phyloP scores from a whole-genome alignment of 495 filamentous ascomycete species.

The Rusavskia elegans region DNA sequence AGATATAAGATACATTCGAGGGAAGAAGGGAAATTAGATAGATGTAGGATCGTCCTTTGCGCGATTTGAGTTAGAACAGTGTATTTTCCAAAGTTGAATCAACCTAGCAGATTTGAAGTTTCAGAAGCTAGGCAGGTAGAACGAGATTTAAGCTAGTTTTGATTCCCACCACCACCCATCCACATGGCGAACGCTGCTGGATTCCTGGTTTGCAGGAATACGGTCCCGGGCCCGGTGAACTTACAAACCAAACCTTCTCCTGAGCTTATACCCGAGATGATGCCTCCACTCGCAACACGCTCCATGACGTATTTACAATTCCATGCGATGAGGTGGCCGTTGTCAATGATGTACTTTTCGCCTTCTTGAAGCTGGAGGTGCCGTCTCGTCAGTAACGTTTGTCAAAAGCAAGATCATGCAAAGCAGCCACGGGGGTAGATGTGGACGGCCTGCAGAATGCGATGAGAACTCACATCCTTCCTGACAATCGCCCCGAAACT shows the following conservation, averaged over 20 bases:
- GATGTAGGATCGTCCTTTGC: too few relatives aligned
- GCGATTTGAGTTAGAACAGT: too few relatives aligned
- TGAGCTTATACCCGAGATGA: slow-evolving; percentile 62
- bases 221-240: slow-evolving; percentile 80
- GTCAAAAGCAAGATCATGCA: too few relatives aligned
- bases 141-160: not conserved
- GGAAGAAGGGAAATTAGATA: too few relatives aligned
- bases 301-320: slow-evolving; percentile 88
- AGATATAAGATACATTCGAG: too few relatives aligned
- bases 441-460: not conserved
- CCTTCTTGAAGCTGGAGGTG: slow-evolving; percentile 44
- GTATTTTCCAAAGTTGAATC: too few relatives aligned
- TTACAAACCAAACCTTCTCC: slow-evolving; percentile 86
- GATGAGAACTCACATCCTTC: slow-evolving; percentile 59
- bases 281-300: slow-evolving; percentile 74
- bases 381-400: too few relatives aligned
- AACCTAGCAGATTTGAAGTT: too few relatives aligned
- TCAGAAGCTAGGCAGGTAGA: too few relatives aligned
- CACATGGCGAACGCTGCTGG: slow-evolving; percentile 41
- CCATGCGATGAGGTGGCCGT: slow-evolving; percentile 94
- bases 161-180: slow-evolving; percentile 15
- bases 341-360: slow-evolving; percentile 85
- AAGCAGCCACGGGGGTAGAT: too few relatives aligned
- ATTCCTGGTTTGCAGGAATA: slow-evolving; percentile 91
- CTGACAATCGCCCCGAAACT: slow-evolving; percentile 91